These are phyloP conservation scores for Colletotrichum sojae DNA, from an alignment of 2,329 filamentous ascomycete species.

Conservation along the genomic window DNA sequence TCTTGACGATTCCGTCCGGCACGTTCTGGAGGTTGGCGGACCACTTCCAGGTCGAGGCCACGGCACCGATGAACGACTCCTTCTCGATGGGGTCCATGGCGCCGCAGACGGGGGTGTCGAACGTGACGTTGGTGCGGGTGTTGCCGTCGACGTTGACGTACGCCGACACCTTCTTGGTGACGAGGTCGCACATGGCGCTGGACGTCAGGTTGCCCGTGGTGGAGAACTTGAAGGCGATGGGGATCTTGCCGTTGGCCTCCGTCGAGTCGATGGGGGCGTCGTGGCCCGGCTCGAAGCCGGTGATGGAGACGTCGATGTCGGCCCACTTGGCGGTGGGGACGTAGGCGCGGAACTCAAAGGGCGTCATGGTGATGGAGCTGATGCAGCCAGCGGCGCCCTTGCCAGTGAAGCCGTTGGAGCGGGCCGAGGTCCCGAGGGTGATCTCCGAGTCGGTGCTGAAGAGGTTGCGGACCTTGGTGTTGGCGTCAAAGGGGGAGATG, in stretches of 20 bases:
- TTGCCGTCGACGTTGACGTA: slow-evolving; percentile 66
- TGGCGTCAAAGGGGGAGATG: slow-evolving; percentile 68
- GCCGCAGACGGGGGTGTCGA: slow-evolving; percentile 60
- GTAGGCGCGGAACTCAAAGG: slow-evolving; percentile 73
- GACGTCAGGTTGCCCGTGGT: slow-evolving; percentile 64
- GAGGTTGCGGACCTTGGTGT: slow-evolving; percentile 72
- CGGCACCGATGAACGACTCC: slow-evolving; percentile 62
- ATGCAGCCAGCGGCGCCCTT: slow-evolving; percentile 70
- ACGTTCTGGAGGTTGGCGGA: slow-evolving; percentile 67
- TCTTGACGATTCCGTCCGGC: slow-evolving; percentile 71
- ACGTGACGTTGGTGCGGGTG: slow-evolving; percentile 58
- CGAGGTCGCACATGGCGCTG: slow-evolving; percentile 58
- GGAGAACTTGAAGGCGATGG: slow-evolving; percentile 71
- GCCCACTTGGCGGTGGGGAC: slow-evolving; percentile 56
- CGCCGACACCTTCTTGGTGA: slow-evolving; percentile 65
- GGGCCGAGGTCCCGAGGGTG: slow-evolving; percentile 61
- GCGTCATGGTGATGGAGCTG: slow-evolving; percentile 63
- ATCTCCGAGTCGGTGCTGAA: slow-evolving; percentile 74
- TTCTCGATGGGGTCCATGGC: slow-evolving; percentile 51
- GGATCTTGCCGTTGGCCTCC: slow-evolving; percentile 54
- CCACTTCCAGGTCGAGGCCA: slow-evolving; percentile 69
- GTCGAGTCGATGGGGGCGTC: slow-evolving; percentile 70
- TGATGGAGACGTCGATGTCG: slow-evolving; percentile 66
- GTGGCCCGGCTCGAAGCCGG: slow-evolving; percentile 72
- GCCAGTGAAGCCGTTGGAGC: slow-evolving; percentile 57